Evolutionary conservation across 331 rosid species (phyloP).

Genomic region (Rosa hybrid): DNA sequence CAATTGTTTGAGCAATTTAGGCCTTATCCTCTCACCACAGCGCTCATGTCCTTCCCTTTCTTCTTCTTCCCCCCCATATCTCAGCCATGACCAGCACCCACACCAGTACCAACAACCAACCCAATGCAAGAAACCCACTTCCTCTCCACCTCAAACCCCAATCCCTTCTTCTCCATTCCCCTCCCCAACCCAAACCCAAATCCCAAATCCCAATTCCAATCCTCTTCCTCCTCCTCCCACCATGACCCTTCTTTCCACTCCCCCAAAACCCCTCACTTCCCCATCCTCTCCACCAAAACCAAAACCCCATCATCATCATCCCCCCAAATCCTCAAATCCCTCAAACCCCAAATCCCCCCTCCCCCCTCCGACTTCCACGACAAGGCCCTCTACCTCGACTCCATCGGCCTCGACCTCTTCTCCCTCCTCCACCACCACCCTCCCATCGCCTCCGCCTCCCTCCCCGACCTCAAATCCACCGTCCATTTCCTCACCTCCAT

Average conservation of each 20-base stretch:
- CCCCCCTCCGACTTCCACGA: conserved; percentile 46
- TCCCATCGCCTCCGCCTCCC: conserved; percentile 48
- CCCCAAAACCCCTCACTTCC: conserved; percentile 14
- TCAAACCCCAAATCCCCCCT: conserved; percentile 17
- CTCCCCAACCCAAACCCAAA: conserved; percentile 26
- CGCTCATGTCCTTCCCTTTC: not conserved
- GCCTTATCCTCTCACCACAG: conserved; percentile 14
- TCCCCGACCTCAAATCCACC: conserved; percentile 57
- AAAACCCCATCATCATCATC: not conserved
- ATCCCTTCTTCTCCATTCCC: conserved; percentile 18
- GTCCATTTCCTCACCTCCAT: conserved; percentile 62
- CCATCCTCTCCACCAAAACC: conserved; percentile 28
- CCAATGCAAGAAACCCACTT: conserved; percentile 35
- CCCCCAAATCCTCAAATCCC: conserved; percentile 35
- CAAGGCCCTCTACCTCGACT: conserved; percentile 76
- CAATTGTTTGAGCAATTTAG: not conserved
- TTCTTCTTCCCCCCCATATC: not conserved
- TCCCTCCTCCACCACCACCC: conserved; percentile 69
- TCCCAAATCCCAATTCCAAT: conserved; percentile 13
- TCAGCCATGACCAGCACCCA: conserved; percentile 14
- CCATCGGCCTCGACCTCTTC: conserved; percentile 78
- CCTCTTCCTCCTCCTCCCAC: not conserved
- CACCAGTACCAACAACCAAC: not conserved
- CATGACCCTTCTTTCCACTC: conserved; percentile 5
- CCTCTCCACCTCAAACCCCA: conserved; percentile 26